Conservation (phyloP, 345 rosid species). For the Punica granatum region DNA sequence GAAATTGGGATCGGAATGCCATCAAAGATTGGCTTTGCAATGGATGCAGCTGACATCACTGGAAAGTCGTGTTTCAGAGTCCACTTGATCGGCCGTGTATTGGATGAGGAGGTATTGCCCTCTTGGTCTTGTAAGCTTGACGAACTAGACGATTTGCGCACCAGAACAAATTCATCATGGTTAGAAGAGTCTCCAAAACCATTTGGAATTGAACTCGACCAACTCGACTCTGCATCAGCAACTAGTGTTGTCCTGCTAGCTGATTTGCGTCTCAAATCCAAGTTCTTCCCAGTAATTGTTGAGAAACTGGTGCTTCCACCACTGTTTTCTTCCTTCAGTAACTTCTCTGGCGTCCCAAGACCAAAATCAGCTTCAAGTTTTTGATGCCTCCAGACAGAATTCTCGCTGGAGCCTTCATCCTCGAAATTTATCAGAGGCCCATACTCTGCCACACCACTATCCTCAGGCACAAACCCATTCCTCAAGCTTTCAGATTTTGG, state of each 20-base stretch:
- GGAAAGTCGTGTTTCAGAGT: conserved; percentile 43
- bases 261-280: conserved; percentile 52
- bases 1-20: conserved; percentile 49
- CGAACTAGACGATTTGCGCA: conserved; percentile 52
- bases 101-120: conserved; percentile 20
- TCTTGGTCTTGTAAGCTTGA: conserved; percentile 46
- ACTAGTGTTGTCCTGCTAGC: conserved; percentile 29
- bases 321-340: conserved; percentile 44
- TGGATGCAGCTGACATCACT: conserved; percentile 38
- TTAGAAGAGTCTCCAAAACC: conserved; percentile 34
- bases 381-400: conserved; percentile 45
- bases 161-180: conserved; percentile 24
- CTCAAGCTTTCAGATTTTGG: conserved; percentile 13
- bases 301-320: conserved; percentile 33
- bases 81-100: conserved; percentile 47
- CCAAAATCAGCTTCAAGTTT: conserved; percentile 40
- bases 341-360: conserved; percentile 28
- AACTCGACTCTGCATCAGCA: conserved; percentile 34
- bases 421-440: conserved; percentile 31
- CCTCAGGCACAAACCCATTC: conserved; percentile 17
- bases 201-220: conserved; percentile 26
- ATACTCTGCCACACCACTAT: conserved; percentile 16
- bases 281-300: conserved; percentile 34
- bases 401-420: conserved; percentile 31
- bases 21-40: conserved; percentile 41